phyloP scores from a whole-genome alignment of 2,329 filamentous ascomycete species.

The Mariannaea sp. region DNA sequence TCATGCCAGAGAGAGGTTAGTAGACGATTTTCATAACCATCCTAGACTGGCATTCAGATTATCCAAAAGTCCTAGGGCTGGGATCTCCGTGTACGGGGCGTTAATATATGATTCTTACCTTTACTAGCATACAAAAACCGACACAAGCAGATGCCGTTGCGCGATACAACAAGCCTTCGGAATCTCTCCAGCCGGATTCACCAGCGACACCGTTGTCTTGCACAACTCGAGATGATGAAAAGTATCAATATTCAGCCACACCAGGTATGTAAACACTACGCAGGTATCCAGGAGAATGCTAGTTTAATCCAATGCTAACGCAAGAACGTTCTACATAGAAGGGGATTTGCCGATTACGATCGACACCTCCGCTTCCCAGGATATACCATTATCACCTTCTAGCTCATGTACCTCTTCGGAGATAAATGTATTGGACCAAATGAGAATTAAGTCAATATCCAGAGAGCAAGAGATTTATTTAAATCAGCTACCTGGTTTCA shows the following conservation, averaged over 20 bases:
- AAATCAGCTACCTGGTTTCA: conserved; percentile 60
- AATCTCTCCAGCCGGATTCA: too few species aligned
- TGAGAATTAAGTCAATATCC: background rate
- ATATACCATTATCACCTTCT: background rate
- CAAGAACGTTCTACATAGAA: background rate
- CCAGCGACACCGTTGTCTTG: too few species aligned
- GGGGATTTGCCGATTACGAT: background rate
- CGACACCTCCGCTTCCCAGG: too few species aligned
- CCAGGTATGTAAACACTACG: background rate
- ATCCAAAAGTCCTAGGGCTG: too few species aligned
- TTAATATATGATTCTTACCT: too few species aligned
- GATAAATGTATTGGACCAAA: background rate
- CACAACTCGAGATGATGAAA: background rate
- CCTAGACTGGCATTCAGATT: too few species aligned
- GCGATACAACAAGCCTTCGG: too few species aligned
- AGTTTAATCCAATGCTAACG: too few species aligned
- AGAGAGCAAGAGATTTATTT: background rate
- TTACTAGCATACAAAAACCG: too few species aligned
- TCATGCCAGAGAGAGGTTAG: background rate
- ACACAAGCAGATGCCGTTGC: too few species aligned
- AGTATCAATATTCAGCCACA: background rate
- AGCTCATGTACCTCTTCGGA: background rate
- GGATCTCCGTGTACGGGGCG: too few species aligned
- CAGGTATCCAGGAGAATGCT: background rate
- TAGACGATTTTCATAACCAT: background rate